These are phyloP conservation scores for Pyrus pyrifolia DNA, from an alignment of 306 rosid species.

Conservation along the genomic window DNA sequence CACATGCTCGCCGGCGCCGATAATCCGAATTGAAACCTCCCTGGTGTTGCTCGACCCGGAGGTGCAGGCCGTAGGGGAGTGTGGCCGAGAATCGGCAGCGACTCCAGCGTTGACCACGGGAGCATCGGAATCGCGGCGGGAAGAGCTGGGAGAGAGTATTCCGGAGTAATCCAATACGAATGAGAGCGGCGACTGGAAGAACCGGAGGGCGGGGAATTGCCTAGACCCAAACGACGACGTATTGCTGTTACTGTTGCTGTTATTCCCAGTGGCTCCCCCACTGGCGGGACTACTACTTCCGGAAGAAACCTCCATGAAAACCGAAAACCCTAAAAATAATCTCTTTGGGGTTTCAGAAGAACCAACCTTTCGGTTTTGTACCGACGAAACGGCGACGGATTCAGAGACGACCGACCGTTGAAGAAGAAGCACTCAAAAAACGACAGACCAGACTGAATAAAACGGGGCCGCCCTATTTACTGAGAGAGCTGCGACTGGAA, in stretches of 20 bases:
- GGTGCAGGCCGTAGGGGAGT: constrained; percentile 20
- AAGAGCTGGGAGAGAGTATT: constrained; percentile 31
- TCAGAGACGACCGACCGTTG: constrained; percentile 10
- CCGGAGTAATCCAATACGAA: constrained; percentile 57
- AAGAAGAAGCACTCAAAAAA: constrained; percentile 18
- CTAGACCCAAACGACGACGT: constrained; percentile 24
- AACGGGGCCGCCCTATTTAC: not conserved
- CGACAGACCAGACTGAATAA: not conserved
- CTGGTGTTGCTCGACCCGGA: constrained; percentile 28
- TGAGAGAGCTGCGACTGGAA: not conserved
- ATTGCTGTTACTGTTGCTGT: not conserved
- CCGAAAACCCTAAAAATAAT: constrained; percentile 20
- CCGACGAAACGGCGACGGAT: not conserved
- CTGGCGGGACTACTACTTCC: not conserved
- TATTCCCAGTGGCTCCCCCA: constrained; percentile 1
- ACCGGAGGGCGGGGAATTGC: constrained; percentile 37
- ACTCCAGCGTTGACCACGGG: constrained; percentile 26
- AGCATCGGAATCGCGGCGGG: constrained; percentile 23
- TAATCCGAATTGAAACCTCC: constrained; percentile 60
- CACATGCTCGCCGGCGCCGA: constrained; percentile 39
- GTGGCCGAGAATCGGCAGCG: constrained; percentile 19
- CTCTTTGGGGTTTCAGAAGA: not conserved
- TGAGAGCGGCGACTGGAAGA: constrained; percentile 52
- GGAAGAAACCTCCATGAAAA: not conserved
- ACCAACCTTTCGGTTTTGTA: not conserved